phyloP scores from a whole-genome alignment of 2,329 filamentous ascomycete genomes.

The Leptographium wingfieldii region DNA sequence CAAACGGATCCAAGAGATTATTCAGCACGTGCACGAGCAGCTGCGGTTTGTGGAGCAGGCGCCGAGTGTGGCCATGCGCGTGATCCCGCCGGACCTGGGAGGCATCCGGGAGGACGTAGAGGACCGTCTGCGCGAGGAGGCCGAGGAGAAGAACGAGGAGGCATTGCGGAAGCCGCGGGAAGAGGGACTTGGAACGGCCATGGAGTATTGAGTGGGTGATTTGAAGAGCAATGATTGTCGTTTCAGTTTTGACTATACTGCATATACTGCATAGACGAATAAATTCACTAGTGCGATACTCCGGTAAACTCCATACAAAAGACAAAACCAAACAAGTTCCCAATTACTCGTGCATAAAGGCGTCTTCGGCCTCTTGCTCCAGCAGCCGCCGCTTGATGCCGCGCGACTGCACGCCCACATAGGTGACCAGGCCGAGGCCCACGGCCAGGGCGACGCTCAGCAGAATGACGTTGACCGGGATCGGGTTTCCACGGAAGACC shows the following conservation, averaged over 20 bases:
- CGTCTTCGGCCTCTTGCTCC: slow-evolving; percentile 19
- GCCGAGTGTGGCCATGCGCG: slow-evolving; percentile 75
- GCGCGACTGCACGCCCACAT: slow-evolving; percentile 38
- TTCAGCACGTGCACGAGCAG: slow-evolving; percentile 72
- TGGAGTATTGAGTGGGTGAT: slow-evolving; percentile 28
- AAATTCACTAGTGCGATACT: too few species aligned
- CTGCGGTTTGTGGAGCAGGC: slow-evolving; percentile 72
- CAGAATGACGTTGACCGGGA: slow-evolving; percentile 64
- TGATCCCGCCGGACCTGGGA: slow-evolving; percentile 65
- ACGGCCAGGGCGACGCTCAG: slow-evolving; percentile 48
- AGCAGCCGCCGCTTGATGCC: slow-evolving; percentile 21
- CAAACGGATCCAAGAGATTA: slow-evolving; percentile 62
- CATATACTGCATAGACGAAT: too few species aligned
- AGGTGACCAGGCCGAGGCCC: slow-evolving; percentile 53
- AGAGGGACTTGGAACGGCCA: slow-evolving; percentile 41
- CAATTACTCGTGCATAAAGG: slow-evolving; percentile 9
- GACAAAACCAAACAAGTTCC: too few species aligned
- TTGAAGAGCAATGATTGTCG: background rate
- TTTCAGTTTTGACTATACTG: background rate
- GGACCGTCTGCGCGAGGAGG: slow-evolving; percentile 50
- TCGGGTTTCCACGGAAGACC: slow-evolving; percentile 57
- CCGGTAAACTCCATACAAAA: too few species aligned
- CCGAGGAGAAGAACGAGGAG: slow-evolving; percentile 45
- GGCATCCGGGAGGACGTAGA: slow-evolving; percentile 59
- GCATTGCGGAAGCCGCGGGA: slow-evolving; percentile 38